These are phyloP conservation scores for Talaromyces sp. DNA, from an alignment of 2,329 filamentous ascomycete genomes.

Conservation along the genomic window DNA sequence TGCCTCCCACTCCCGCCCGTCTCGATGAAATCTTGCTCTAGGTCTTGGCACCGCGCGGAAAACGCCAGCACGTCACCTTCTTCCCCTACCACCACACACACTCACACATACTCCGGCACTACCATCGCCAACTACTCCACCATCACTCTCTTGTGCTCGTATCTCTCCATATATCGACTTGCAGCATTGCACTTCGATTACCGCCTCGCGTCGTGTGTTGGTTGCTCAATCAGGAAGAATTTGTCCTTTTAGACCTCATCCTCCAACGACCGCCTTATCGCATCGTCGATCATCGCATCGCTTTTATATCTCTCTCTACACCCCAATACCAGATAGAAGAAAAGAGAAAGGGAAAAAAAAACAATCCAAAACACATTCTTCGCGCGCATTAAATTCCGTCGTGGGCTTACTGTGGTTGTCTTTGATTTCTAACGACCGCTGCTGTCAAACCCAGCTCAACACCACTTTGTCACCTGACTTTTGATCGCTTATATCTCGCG, in stretches of 20 bases:
- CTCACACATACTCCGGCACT: constrained; percentile 12
- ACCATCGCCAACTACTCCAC: constrained; percentile 20
- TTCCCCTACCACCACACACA: constrained; percentile 24
- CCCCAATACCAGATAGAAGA: constrained; percentile 26
- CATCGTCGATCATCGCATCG: constrained; percentile 11
- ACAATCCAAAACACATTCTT: constrained; percentile 3
- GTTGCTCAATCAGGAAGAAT: constrained; percentile 4
- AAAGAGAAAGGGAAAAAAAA: constrained; percentile 18
- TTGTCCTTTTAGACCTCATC: background rate
- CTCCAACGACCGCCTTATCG: constrained; percentile 2
- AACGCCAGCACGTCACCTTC: constrained; percentile 31
- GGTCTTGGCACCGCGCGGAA: constrained; percentile 41
- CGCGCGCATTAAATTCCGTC: background rate
- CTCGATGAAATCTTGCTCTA: constrained; percentile 32
- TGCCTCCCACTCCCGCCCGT: constrained; percentile 34
- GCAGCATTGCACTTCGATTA: background rate
- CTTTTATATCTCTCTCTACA: constrained; percentile 23
- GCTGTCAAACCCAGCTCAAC: background rate
- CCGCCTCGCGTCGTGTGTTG: background rate
- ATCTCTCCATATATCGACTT: constrained; percentile 20
- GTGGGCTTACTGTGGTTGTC: background rate
- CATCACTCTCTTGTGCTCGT: constrained; percentile 19
- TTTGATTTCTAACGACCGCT: background rate
- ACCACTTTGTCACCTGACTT: constrained; percentile 10
- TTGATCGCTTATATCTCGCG: constrained; percentile 15